Base-by-base conservation (phyloP, 208 protist species). In the Wallacemonas sp. region DNA sequence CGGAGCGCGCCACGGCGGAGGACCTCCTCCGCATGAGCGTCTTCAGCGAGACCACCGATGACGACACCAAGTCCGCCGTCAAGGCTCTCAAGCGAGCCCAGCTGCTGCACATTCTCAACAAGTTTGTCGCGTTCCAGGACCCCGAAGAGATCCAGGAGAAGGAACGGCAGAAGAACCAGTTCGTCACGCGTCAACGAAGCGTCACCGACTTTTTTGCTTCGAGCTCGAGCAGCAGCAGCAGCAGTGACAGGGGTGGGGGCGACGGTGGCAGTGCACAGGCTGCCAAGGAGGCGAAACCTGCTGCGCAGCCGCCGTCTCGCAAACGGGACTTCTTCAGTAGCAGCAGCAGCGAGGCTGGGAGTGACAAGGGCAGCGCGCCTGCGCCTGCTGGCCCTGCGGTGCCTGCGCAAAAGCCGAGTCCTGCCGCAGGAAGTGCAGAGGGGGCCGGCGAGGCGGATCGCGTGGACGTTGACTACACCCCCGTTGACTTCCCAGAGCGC, bases 121-220 rank as follows among this genome's bases (percentile, higher is more conserved):
- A 87, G 61, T 96, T 88, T 52, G 87, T 94, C 0, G 87, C 90
- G 5, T 95, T 95, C 61, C 81, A 92, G 58, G 84, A 95, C 43
- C 81, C 84, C 0, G 68, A 81, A 48, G 77, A 84, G 46, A 71
- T 48, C 19, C 11, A 34, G 38, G 52, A 33, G 39, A 34, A 56
- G 34, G 30, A 52, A 8, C 39, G 39, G 4, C 33, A 60, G 57
- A 36, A 56, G 32, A 49, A 57, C 41, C 39, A 55, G 43, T 65
- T 38, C 39, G 27, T 44, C 54, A 64, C 41, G 19, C 56, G 26
- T 8, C 44, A 46, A 34, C 72, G 26, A 12, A 29, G 27, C 56
- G 34, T 26, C 54, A 65, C 21, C 56, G 64, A 69, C 64, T 69
- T 69, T 38, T 69, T 69, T 21, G 62, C 60, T 0, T 69, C 69